Conservation (phyloP, 306 rosid species). For the Vigna angularis region DNA sequence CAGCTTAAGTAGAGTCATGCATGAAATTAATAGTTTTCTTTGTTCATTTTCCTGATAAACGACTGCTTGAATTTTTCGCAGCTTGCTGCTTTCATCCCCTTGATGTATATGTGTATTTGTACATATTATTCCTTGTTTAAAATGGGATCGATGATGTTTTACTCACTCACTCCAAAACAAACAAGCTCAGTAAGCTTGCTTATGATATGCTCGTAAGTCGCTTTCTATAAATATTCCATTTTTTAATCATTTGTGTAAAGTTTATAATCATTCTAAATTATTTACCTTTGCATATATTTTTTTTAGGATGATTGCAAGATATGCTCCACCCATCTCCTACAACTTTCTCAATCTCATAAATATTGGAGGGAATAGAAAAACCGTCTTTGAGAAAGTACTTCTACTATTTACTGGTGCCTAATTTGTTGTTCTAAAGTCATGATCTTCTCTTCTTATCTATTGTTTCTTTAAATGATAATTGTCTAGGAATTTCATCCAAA, state of each 20-base stretch:
- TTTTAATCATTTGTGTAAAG: conserved; percentile 9
- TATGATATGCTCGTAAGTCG: conserved; percentile 94
- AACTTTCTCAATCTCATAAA: conserved; percentile 95
- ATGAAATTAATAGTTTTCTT: conserved; percentile 2
- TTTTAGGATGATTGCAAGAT: conserved; percentile 92
- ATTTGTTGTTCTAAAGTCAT: conserved; percentile 28
- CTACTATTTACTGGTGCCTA: conserved; percentile 33
- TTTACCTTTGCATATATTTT: conserved; percentile 28
- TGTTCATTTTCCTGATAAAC: conserved; percentile 30
- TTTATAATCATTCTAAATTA: conserved; percentile 15
- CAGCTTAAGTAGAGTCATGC: not conserved
- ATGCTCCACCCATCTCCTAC: conserved; percentile 95
- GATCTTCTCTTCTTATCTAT: not conserved
- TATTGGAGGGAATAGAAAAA: conserved; percentile 56
- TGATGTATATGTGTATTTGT: conserved; percentile 97
- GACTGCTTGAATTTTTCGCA: conserved; percentile 45
- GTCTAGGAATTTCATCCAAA: not conserved
- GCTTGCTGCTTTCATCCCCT: conserved; percentile 87
- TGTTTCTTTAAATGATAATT: not conserved
- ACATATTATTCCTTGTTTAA: conserved; percentile 95
- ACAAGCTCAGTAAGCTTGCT: conserved; percentile 97
- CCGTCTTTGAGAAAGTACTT: conserved; percentile 81
- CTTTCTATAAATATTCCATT: not conserved
- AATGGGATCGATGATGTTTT: conserved; percentile 89
- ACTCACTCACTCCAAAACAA: conserved; percentile 91